Conservation (phyloP, 2,329 filamentous ascomycete genomes). For the Claviceps sorghi region DNA sequence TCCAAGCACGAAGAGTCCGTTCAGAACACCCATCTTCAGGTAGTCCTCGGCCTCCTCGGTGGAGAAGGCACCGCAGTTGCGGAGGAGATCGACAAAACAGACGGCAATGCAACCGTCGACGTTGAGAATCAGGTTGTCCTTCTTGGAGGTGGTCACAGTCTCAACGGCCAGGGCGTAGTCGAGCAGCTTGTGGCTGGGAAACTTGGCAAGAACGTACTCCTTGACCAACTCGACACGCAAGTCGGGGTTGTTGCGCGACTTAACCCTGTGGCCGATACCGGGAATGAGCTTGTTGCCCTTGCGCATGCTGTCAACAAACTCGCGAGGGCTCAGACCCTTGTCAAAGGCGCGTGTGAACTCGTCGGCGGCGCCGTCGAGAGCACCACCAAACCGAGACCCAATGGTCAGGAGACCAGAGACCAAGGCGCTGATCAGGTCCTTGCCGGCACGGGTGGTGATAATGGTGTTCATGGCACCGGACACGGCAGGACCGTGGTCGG, state of each 20-base stretch:
- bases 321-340: conserved; percentile 94
- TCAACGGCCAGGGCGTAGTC: conserved; percentile 98
- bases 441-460: conserved; percentile 97
- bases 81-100: conserved; percentile 94
- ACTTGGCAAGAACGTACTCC: conserved; percentile 95
- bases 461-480: conserved; percentile 99
- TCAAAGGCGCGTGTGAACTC: conserved; percentile 98
- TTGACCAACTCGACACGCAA: conserved; percentile 98
- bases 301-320: conserved; percentile 97
- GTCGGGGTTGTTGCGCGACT: conserved; percentile 99
- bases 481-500: conserved; percentile 95
- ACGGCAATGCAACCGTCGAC: conserved; percentile 96
- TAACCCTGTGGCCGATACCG: conserved; percentile 97
- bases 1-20: conserved; percentile 96
- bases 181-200: conserved; percentile 94
- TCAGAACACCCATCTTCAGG: conserved; percentile 96
- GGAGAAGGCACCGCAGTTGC: conserved; percentile 96
- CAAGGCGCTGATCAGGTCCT: conserved; percentile 91
- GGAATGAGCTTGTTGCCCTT: conserved; percentile 99
- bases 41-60: conserved; percentile 96
- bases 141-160: conserved; percentile 97
- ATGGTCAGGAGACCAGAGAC: conserved; percentile 97
- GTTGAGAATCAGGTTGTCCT: conserved; percentile 99
- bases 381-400: conserved; percentile 95
- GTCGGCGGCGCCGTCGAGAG: conserved; percentile 90